Conservation (phyloP, 2,329 filamentous ascomycete species). For the Colletotrichum brevisporum region DNA sequence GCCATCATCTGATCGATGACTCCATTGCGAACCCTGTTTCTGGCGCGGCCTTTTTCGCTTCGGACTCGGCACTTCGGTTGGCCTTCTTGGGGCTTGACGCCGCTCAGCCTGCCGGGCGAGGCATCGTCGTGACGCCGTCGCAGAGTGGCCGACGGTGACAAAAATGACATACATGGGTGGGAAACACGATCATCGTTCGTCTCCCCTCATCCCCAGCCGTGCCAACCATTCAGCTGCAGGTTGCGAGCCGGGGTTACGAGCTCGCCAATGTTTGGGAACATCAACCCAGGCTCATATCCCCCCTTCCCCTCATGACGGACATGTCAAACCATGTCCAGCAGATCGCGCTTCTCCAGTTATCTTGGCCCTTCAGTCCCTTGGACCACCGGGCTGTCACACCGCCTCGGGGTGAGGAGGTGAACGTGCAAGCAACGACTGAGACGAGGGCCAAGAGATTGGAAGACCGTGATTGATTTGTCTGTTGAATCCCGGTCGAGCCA, state of each 20-base stretch:
- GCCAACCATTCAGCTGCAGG: conserved; percentile 29
- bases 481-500: conserved; percentile 4
- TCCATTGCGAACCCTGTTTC: conserved; percentile 37
- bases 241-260: conserved; percentile 3
- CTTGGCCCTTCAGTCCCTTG: not conserved
- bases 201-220: conserved; percentile 9
- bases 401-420: not conserved
- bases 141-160: not conserved
- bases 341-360: conserved; percentile 27
- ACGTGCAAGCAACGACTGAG: conserved; percentile 4
- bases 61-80: conserved; percentile 20
- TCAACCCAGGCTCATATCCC: conserved; percentile 15
- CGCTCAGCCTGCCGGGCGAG: conserved; percentile 7
- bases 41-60: conserved; percentile 2
- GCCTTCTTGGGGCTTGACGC: conserved; percentile 17
- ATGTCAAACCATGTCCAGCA: conserved; percentile 23
- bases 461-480: conserved; percentile 13
- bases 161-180: conserved; percentile 2
- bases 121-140: conserved; percentile 11
- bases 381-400: not conserved
- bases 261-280: conserved; percentile 23
- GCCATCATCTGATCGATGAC: conserved; percentile 37
- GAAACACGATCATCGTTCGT: conserved; percentile 21
- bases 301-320: conserved; percentile 18
- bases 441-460: conserved; percentile 17